These are phyloP conservation scores for Sphaerulina populicola DNA, from an alignment of 2,329 filamentous ascomycete species.

Conservation along the genomic window DNA sequence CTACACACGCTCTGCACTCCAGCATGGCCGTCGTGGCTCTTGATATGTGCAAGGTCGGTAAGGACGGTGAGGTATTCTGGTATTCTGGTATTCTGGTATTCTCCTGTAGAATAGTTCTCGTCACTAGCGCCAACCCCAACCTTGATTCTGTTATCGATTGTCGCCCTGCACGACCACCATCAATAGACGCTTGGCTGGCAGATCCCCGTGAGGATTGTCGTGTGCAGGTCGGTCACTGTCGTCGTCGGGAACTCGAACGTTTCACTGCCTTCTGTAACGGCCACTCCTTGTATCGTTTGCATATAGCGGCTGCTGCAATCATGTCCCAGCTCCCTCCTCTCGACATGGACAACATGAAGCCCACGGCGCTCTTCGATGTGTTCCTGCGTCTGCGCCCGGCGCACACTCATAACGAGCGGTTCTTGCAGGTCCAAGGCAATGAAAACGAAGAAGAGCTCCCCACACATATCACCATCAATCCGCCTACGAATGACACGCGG, in stretches of 20 bases:
- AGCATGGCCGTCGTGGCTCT: slow-evolving; percentile 31
- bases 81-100: not conserved
- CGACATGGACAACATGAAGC: slow-evolving; percentile 24
- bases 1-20: slow-evolving; percentile 39
- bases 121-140: no score
- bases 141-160: not conserved
- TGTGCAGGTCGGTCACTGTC: not conserved
- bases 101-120: not conserved
- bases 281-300: slow-evolving; percentile 11
- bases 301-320: slow-evolving; percentile 4
- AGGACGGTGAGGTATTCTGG: not conserved
- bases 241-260: not conserved
- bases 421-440: slow-evolving; percentile 63
- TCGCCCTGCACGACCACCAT: slow-evolving; percentile 6
- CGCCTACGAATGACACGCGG: slow-evolving; percentile 69
- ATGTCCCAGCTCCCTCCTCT: slow-evolving; percentile 1
- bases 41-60: not conserved
- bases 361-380: slow-evolving; percentile 68
- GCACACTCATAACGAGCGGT: slow-evolving; percentile 50
- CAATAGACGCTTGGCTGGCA: not conserved
- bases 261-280: not conserved
- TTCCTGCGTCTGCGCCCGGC: slow-evolving; percentile 66
- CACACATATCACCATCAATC: slow-evolving; percentile 47
- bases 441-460: slow-evolving; percentile 33
- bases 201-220: not conserved